Evolutionary conservation across 805 yeast genomes (phyloP), one percentile per base, ranked within the genome.

Genomic region (Candida sonorensis): DNA sequence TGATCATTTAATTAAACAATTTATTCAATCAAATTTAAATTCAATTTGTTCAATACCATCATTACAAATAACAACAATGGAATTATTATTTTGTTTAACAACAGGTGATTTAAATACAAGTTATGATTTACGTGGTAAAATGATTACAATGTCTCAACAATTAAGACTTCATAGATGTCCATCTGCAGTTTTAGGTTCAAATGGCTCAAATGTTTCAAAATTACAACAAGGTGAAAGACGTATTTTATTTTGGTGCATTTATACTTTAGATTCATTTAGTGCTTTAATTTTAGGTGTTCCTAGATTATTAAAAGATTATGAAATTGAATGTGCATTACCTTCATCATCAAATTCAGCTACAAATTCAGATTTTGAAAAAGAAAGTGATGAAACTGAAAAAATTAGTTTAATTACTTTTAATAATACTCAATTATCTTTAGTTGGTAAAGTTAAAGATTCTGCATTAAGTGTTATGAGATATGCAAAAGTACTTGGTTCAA

Each of bases 261-360:
- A 83, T 54, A 67, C 77, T 18, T 63, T 87, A 41, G 96, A 87
- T 52, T 68, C 77, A 3, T 83, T 83, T 49, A 65, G 84, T 17
- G 75, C 90, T 3, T 67, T 83, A 38, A 77, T 77, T 37, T 59
- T 86, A 29, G 96, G 96, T 28, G 83, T 84, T 23, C 95, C 95
- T 4, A 63, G 94, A 41, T 58, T 85, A 29, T 57, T 86, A 17
- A 81, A 81, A 47, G 95, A 84, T 50, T 75, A 73, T 46, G 94
- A 84, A 52, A 75, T 86, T 31, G 94, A 85, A 53, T 85, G 95
- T 63, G 88, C 90, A 1, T 58, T 82, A 46, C 95, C 96, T 1
- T 75, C 81, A 4, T 43, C 53, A 3, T 38, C 42, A 10, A 30
- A 53, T 10, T 21, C 27, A 10, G 8, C 34, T n/a, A n/a, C n/a